Evolutionary conservation across 768 basidiomycete genomes (phyloP).

Genomic region (Kwoniella botswanensis): DNA sequence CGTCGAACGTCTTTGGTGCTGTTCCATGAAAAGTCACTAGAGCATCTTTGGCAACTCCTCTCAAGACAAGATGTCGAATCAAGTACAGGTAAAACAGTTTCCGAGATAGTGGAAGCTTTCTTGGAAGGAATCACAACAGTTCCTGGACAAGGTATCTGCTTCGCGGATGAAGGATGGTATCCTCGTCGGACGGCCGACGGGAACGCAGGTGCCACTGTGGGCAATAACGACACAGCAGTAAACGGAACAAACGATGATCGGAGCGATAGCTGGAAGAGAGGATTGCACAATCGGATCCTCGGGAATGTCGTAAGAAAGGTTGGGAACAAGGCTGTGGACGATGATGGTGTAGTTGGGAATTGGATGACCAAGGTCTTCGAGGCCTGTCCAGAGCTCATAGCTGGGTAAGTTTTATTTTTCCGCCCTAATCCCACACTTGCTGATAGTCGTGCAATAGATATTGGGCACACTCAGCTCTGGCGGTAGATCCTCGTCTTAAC

Average conservation of each 20-base stretch:
- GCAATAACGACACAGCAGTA: constrained; percentile 53
- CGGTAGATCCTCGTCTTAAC: constrained; percentile 50
- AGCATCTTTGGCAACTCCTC: constrained; percentile 73
- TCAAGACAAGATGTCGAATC: constrained; percentile 65
- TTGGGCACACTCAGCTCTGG: constrained; percentile 56
- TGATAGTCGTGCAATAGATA: constrained; percentile 36
- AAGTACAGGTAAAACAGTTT: constrained; percentile 63
- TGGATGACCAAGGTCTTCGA: constrained; percentile 77
- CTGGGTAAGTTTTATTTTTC: constrained; percentile 64
- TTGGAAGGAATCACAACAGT: constrained; percentile 79
- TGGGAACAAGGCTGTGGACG: constrained; percentile 78
- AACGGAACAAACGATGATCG: constrained; percentile 62
- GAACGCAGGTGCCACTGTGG: constrained; percentile 41
- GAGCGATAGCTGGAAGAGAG: constrained; percentile 40
- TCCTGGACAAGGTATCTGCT: constrained; percentile 83
- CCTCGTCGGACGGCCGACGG: constrained; percentile 66
- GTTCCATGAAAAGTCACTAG: constrained; percentile 51
- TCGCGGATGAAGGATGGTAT: constrained; percentile 90
- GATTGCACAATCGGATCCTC: constrained; percentile 76
- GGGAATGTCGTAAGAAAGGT: constrained; percentile 73
- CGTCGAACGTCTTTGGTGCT: constrained; percentile 46
- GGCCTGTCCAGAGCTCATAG: constrained; percentile 83
- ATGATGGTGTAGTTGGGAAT: constrained; percentile 75
- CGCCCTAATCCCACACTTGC: background rate
- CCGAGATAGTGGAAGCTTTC: constrained; percentile 82